A percentile compares a stretch with the other conserved stretches of the same genome.
Evolutionary conservation across 345 rosid genomes (phyloP).

Genomic region (Limnanthes douglasii): DNA sequence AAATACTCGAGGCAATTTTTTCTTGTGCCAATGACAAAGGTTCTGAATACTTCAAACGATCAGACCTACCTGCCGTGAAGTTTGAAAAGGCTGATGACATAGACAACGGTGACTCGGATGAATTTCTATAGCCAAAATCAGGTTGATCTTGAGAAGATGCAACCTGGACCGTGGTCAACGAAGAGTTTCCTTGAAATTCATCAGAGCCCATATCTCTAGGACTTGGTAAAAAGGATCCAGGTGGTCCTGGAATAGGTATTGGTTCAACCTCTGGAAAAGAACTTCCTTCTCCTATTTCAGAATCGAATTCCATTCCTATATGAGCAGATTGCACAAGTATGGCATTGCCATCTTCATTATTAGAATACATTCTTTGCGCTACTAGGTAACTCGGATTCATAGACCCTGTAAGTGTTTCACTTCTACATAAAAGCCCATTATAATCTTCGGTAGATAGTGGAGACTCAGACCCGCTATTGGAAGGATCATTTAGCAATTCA

Average conservation of each 20-base stretch:
- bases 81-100: slow-evolving; percentile 60
- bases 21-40: slow-evolving; percentile 29
- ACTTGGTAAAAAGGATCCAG: slow-evolving; percentile 92
- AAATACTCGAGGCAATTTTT: slow-evolving; percentile 17
- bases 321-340: slow-evolving; percentile 17
- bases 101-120: slow-evolving; percentile 80
- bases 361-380: slow-evolving; percentile 33
- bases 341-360: slow-evolving; percentile 28
- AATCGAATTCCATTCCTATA: slow-evolving; percentile 21
- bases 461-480: slow-evolving; percentile 19
- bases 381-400: slow-evolving; percentile 18
- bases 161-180: slow-evolving; percentile 60
- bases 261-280: slow-evolving; percentile 77
- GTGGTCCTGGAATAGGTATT: slow-evolving; percentile 96
- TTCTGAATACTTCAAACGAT: slow-evolving; percentile 15
- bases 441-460: slow-evolving; percentile 27
- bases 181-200: slow-evolving; percentile 87
- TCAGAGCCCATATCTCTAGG: slow-evolving; percentile 81
- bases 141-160: slow-evolving; percentile 70
- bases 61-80: slow-evolving; percentile 25
- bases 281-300: slow-evolving; percentile 29
- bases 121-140: slow-evolving; percentile 54
- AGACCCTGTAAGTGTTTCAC: slow-evolving; percentile 12
- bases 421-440: slow-evolving; percentile 19
- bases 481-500: slow-evolving; percentile 12